Evolutionary conservation across 805 yeast genomes (phyloP), one percentile per base, ranked within the genome.

Genomic region (Spathaspora girioi): DNA sequence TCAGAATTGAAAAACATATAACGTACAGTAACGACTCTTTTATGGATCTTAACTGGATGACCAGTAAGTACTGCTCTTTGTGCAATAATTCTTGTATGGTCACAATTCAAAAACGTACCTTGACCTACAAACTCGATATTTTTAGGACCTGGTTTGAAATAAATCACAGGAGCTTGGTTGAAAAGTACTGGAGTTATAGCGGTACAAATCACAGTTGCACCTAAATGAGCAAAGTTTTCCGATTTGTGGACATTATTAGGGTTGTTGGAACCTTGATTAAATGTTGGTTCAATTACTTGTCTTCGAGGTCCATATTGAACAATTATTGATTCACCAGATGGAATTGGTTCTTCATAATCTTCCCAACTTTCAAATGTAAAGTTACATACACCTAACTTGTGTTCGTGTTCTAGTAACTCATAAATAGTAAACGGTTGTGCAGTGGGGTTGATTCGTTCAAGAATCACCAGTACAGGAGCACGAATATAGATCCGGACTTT

Each of bases 231-330:
- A 66, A 86, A 94, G 60, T 90, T 79, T 67, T 89, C 94, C 61
- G 78, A 86, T 65, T 89, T 92, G 70, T 90, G 89, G 32, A 93
- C 96, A 61, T 90, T 87, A 65, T 92, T 93, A 47, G 89, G 75
- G 50, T 84, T 84, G 61, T 83, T 84, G 4, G 90, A 80, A 9
- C 85, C 85, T 59, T 87, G 87, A 48, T 93, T 89, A 74, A 86
- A 93, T 29, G 88, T 61, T 14, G 99, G 99, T 50, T 83, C 76
- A 48, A 93, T 86, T 12, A 81, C 77, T 65, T 89, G 84, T 61
- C 99, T 81, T 68, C 98, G 84, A 49, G 93, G 89, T 23, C 99
- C 99, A 64, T 91, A 92, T 70, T 94, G 98, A 14, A 89, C 93
- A 49, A 92, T 74, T 57, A 94, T 73, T 29, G 83, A 69, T 45